phyloP scores from a whole-genome alignment of 345 rosid species.

The Ceriops zippeliana region DNA sequence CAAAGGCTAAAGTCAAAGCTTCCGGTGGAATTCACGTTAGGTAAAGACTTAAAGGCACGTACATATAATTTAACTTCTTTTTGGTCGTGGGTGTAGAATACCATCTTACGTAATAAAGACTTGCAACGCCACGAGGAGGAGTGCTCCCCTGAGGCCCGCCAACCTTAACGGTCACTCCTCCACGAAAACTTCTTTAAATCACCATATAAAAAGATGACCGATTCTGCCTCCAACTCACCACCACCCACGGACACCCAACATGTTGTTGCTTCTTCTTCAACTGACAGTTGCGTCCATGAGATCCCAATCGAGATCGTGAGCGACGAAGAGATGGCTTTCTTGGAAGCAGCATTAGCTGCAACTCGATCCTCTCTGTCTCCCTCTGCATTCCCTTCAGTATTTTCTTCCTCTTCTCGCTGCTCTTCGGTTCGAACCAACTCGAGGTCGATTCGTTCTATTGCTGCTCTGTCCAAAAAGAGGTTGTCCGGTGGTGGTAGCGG shows the following conservation, averaged over 20 bases:
- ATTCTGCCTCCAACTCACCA: conserved; percentile 25
- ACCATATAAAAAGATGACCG: conserved; percentile 33
- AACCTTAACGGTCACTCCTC: conserved; percentile 29
- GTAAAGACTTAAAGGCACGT: no score
- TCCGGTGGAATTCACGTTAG: no score
- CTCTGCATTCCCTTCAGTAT: conserved; percentile 28
- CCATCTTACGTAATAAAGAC: no score
- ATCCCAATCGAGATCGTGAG: conserved; percentile 74
- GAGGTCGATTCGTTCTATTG: conserved; percentile 37
- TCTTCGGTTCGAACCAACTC: conserved; percentile 22
- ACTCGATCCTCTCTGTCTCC: conserved; percentile 38
- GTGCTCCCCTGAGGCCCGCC: conserved; percentile 16
- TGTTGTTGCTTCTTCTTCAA: conserved; percentile 5
- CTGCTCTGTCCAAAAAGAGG: conserved; percentile 40
- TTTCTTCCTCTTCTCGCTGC: conserved; percentile 21
- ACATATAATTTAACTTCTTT: no score
- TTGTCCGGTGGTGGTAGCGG: conserved; percentile 18
- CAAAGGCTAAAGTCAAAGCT: no score
- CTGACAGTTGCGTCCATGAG: conserved; percentile 9
- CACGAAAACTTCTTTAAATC: conserved; percentile 5
- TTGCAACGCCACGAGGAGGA: background rate
- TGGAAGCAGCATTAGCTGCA: conserved; percentile 64
- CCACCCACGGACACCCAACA: conserved; percentile 10
- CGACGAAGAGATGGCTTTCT: conserved; percentile 84
- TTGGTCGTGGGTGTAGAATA: no score